Evolutionary conservation across 2,329 filamentous ascomycete species (phyloP).

Genomic region (Cordyceps militaris): DNA sequence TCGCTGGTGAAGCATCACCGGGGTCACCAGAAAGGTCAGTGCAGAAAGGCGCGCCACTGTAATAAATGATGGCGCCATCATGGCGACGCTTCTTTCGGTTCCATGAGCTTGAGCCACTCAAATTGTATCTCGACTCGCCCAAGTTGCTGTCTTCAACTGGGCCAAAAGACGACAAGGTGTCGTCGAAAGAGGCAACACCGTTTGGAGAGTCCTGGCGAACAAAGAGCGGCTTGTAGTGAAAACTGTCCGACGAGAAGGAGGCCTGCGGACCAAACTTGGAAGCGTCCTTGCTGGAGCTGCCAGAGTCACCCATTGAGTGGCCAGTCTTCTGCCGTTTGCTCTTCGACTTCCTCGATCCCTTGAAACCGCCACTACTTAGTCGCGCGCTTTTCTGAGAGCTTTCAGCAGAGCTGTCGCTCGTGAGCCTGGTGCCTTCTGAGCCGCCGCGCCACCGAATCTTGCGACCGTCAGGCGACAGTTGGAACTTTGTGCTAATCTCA

Average conservation of each 20-base stretch:
- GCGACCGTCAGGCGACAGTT: slow-evolving; percentile 68
- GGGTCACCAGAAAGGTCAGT: slow-evolving; percentile 69
- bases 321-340: slow-evolving; percentile 41
- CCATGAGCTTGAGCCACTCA: slow-evolving; percentile 41
- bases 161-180: slow-evolving; percentile 42
- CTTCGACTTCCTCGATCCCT: slow-evolving; percentile 35
- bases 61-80: slow-evolving; percentile 76
- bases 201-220: slow-evolving; percentile 41
- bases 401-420: slow-evolving; percentile 53
- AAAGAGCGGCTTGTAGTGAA: slow-evolving; percentile 61
- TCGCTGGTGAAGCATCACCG: slow-evolving; percentile 39
- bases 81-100: slow-evolving; percentile 47
- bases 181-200: slow-evolving; percentile 41
- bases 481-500: slow-evolving; percentile 66
- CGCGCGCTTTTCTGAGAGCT: slow-evolving; percentile 41
- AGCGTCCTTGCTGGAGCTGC: slow-evolving; percentile 29
- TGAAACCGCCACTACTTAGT: slow-evolving; percentile 36
- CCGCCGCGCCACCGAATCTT: slow-evolving; percentile 77
- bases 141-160: slow-evolving; percentile 42
- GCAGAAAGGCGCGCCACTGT: slow-evolving; percentile 71
- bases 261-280: slow-evolving; percentile 34
- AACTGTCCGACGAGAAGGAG: slow-evolving; percentile 37
- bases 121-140: slow-evolving; percentile 39
- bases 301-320: slow-evolving; percentile 28
- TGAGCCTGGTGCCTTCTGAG: slow-evolving; percentile 54